Base-by-base conservation (phyloP, 257 asterid species). In the Petrea volubilis region DNA sequence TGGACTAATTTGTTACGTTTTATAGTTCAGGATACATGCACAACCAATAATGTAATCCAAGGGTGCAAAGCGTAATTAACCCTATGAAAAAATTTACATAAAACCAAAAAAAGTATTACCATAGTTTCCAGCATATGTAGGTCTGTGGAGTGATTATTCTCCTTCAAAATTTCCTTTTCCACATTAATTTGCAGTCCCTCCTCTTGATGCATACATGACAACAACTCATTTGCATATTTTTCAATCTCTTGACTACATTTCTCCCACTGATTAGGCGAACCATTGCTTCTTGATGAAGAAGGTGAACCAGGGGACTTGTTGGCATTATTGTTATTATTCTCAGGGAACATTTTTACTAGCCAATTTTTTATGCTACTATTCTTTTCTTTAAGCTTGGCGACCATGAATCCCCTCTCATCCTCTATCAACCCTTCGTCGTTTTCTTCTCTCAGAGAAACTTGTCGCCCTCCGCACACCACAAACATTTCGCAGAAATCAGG, bases 401-500 rank as follows among this genome's bases (percentile, higher is more conserved):
- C 76, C 69, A 70, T 34, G 36, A 59, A 23, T 14, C 90, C 93
- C 41, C 74, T 49, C 31, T 83, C 90, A 56, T 86, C 86, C 56
- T 83, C 89, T 33, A 85, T n/a, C 17, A 76, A 33, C 46, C 82
- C 89, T 15, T 78, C 87, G 1, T 77, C 75, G 1, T 75, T 74
- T 72, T 76, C 82, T 38, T 86, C 95, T 74, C 82, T 84, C 1
- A 87, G 61, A 60, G 62, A 78, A 67, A 87, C 83, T 53, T 74
- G 44, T 36, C 78, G 80, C 31, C 96, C 96, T 46, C 81, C 84
- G 68, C 80, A 62, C 23, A 87, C 63, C 33, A 86, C 78, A 70
- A 68, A 85, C 59, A 88, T 41, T 61, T 87, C 86, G 51, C 96
- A 90, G 62, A 21, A 86, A 40, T 61, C 77, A 18, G 96, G 92